A percentile compares a stretch with the other conserved stretches of the same genome.
Evolutionary conservation across 1,284 basidiomycete genomes (phyloP).

Genomic region (Ustilago loliicola): DNA sequence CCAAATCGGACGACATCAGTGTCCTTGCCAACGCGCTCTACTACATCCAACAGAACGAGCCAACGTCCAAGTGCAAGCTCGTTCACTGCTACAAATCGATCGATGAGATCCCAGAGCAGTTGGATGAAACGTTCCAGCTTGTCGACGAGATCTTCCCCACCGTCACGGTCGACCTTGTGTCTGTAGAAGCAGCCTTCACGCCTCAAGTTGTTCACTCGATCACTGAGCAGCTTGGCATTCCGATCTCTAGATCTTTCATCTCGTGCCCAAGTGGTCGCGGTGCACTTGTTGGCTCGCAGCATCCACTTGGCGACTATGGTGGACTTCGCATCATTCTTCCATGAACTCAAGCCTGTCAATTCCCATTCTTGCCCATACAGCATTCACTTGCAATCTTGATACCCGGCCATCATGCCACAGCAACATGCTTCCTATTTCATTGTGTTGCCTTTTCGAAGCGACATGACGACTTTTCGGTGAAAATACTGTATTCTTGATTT

Average conservation of each 20-base stretch:
- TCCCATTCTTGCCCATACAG: neutral
- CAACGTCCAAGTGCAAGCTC: constrained; percentile 78
- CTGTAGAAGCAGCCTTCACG: constrained; percentile 57
- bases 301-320: constrained; percentile 44
- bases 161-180: constrained; percentile 59
- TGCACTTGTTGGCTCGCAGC: constrained; percentile 24
- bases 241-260: constrained; percentile 47
- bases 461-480: neutral
- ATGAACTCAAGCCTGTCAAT: neutral
- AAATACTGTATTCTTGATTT: too few species aligned
- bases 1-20: constrained; percentile 72
- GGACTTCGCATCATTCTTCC: constrained; percentile 52
- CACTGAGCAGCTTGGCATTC: constrained; percentile 35
- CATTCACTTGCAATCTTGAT: constrained; percentile 8
- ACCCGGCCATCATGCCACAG: constrained; percentile 7
- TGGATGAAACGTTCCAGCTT: constrained; percentile 67
- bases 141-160: constrained; percentile 62
- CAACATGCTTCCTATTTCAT: neutral
- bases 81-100: constrained; percentile 77
- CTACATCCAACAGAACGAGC: constrained; percentile 78
- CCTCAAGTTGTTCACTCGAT: constrained; percentile 42
- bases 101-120: constrained; percentile 71
- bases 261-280: constrained; percentile 51
- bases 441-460: neutral
- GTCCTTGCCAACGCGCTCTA: constrained; percentile 77